Evolutionary conservation across 495 filamentous ascomycete species (phyloP), one percentile per base, ranked within the genome.

Genomic region (Apiosordaria backusii): DNA sequence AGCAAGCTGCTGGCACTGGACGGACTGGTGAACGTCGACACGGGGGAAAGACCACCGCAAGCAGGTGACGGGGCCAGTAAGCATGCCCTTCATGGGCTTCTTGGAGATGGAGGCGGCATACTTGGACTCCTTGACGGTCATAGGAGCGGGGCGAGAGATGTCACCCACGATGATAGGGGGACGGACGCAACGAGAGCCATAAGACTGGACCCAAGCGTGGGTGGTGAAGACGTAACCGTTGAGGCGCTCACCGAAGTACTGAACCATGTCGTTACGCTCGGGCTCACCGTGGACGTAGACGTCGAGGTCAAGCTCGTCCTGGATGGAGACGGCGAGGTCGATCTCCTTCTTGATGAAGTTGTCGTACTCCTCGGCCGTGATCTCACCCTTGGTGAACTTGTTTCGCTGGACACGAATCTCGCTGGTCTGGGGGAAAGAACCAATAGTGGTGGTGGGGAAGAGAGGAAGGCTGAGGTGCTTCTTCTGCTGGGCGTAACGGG

Each of bases 21-120:
- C 87, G 64, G 92, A 97, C 86, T 99, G 95, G 85, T 99, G 95
- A 66, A 99, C 90, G 75, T 99, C 95, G 75, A 96, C 92, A 89
- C 95, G 95, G 75, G 95, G 95, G 91, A 97, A 99, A 60, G 95
- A 99, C 95, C 95, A 99, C 73, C 95, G 90, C 72, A 99, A 83
- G 80, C 95, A 98, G 77, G 95, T 99, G 82, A 99, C 95, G 67
- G 95, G 95, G 60, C 95, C 95, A 80, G 95, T 99, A 77, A 99
- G 89, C 95, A 99, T 99, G 79, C 95, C 95, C 90, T 99, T 99
- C 92, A 95, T 98, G 79, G 95, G 93, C 87, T 97, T 97, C 84
- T 90, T 93, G 77, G 94, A 92, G 82, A 97, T 87, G 52, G 91
- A 93, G 64, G 90, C 92, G 70, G 95, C 95, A 79, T 96, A 99